Conservation (phyloP, 345 rosid genomes). For the Jatropha curcas region DNA sequence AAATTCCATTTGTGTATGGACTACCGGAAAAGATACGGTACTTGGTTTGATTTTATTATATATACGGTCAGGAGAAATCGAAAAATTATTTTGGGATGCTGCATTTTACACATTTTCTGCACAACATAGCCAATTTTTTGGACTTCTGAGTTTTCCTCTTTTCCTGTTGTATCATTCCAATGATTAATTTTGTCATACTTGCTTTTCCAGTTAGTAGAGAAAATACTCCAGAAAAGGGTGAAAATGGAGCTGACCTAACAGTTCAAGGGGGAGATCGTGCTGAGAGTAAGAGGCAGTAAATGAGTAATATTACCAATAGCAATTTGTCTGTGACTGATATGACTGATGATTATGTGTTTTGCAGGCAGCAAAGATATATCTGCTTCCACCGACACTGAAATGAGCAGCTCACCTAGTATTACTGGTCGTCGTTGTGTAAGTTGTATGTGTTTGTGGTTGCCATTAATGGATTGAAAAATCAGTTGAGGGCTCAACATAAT, state of each 20-base stretch:
- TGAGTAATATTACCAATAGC: slow-evolving; percentile 16
- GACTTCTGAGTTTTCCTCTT: neutral
- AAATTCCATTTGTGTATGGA: no score
- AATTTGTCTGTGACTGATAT: slow-evolving; percentile 19
- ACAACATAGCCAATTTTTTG: no score
- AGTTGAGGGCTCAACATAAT: slow-evolving; percentile 54
- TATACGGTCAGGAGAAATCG: no score
- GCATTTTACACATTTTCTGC: neutral
- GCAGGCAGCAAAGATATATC: slow-evolving; percentile 46
- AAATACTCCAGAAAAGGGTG: slow-evolving; percentile 46
- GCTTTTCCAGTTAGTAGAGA: slow-evolving; percentile 46
- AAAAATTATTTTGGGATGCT: neutral
- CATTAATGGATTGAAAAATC: slow-evolving; percentile 38
- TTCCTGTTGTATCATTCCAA: neutral
- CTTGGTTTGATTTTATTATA: no score
- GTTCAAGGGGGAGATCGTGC: slow-evolving; percentile 38
- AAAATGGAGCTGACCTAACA: slow-evolving; percentile 31
- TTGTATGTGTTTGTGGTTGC: slow-evolving; percentile 97
- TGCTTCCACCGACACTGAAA: slow-evolving; percentile 41
- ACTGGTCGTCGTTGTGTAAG: slow-evolving; percentile 98
- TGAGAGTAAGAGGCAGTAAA: slow-evolving; percentile 41
- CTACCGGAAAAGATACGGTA: no score
- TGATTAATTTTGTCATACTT: neutral
- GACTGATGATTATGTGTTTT: slow-evolving; percentile 17
- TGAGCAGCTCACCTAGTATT: slow-evolving; percentile 42